Base-by-base conservation (phyloP, 495 filamentous ascomycete species). In the Penicillium atrosanguineum region DNA sequence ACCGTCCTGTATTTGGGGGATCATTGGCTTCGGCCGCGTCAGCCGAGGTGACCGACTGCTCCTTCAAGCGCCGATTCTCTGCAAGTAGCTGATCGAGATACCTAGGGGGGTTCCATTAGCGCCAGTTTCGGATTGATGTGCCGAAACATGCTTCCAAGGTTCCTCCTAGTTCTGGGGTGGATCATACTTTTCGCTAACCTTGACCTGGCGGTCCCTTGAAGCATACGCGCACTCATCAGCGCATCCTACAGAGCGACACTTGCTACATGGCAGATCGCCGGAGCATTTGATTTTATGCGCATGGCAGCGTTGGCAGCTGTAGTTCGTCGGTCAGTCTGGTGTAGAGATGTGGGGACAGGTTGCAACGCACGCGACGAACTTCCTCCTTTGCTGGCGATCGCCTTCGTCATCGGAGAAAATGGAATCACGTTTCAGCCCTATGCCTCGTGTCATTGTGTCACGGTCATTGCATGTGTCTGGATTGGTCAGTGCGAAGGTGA, bases 241-340 rank as follows among this genome's bases (percentile, higher is more conserved):
- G 55, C 64, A 67, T 4, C 69, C 71, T 8, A 73, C 72, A 19
- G 57, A 49, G 7, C 48, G 56, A 31, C 73, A 78, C 62, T 75
- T 76, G 28, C 48, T 58, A 44, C 74, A 78, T 1, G 73, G 73
- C 44, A 67, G 60, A 7, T 69, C 71, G 5, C 73, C 74, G 1
- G 73, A 75, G 42, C 73, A 78, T 58, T 75, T 78, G 29, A 78
- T 75, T 47, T 76, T 78, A 50, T 74, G 73, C 11, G 67, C 36
- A 65, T 78, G 73, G 56, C 73, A 78, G 60, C 73, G 62, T 51
- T 75, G 67, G 45, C 74, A 78, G 14, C 72, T 76, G 49, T 48
- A 50, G 19, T 20, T 31, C 7, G 39, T 19, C n/a, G 52, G 39
- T 60, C 18, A 60, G 50, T 25, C 16, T 5, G 44, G 14, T 9